phyloP scores from a whole-genome alignment of 179 eudicot species.

The Beta corolliflora region DNA sequence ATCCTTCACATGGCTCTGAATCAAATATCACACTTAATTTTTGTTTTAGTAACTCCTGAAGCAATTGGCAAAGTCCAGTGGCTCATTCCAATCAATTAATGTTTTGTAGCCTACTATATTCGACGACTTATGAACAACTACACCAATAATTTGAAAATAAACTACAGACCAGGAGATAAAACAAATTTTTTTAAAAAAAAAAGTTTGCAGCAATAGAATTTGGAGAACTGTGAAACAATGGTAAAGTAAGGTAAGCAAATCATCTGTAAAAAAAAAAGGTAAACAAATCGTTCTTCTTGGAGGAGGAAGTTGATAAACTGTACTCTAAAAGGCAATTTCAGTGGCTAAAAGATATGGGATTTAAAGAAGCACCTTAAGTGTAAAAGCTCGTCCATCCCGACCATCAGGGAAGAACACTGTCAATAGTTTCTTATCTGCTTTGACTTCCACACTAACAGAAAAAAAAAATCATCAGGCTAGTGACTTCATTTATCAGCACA shows the following conservation, averaged over 20 bases:
- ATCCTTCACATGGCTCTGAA: not conserved
- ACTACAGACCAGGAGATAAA: no score
- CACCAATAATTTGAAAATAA: not conserved
- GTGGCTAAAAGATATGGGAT: conserved; percentile 11
- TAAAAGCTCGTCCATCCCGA: conserved; percentile 90
- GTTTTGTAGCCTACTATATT: not conserved
- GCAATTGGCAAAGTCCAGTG: not conserved
- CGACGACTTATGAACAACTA: conserved; percentile 1
- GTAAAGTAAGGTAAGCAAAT: no score
- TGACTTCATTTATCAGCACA: not conserved
- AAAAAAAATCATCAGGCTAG: conserved; percentile 2
- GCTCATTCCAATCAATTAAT: no score
- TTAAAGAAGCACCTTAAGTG: conserved; percentile 70
- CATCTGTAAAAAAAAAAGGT: not conserved
- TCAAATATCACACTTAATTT: not conserved
- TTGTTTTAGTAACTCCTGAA: not conserved
- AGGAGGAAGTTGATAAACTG: not conserved
- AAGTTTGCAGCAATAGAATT: not conserved
- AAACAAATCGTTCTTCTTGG: not conserved
- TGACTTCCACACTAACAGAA: conserved; percentile 76
- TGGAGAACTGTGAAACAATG: not conserved
- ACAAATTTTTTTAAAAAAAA: no score
- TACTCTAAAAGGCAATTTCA: not conserved
- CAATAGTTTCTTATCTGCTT: conserved; percentile 84
- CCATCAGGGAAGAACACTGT: conserved; percentile 96